Evolutionary conservation across 352 stramenopile genomes (phyloP), one percentile per base, ranked within the genome.

Genomic region (Phytophthora foliorum): DNA sequence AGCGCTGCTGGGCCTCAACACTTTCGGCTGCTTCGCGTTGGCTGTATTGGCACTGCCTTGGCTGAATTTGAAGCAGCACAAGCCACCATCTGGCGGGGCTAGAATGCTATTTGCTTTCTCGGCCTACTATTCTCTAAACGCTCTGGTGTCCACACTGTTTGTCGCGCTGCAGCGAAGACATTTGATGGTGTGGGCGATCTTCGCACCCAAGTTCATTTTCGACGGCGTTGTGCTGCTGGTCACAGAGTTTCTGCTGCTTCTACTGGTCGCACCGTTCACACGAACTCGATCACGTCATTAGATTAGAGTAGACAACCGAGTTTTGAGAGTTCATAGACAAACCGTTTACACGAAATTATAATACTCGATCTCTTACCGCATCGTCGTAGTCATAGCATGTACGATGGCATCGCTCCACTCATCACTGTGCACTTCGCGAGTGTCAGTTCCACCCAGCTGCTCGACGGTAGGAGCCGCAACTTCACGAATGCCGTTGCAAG

Each of bases 141-240:
- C 86, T 11, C 45, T 80, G 16, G 84, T 93, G 31, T 97, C 90
- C 42, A 94, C 81, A n/a, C 60, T 82, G 16, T 97, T 97, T 75
- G 90, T 96, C 17, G 85, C 78, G 10, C 63, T 97, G 13, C 88
- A 95, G 74, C 81, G 92, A 31, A 87, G 92, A 17, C 92, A 98
- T 66, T 77, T 98, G 42, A 97, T 98, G 90, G 91, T 98, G 38
- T 98, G 92, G 92, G 91, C 91, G 11, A 96, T 98, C 54, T 98
- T 98, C 69, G 91, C 92, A 3, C 91, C 91, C 38, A 97, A 97
- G 68, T 97, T 94, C 70, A 80, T 97, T 50, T 97, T 96, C 51
- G 91, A 97, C 34, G 83, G 80, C 27, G 57, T 88, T 16, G 75
- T 81, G 17, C 60, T 93, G 60, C 62, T 94, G 14, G 69, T 89